Conservation (phyloP, 2,329 filamentous ascomycete genomes). For the Periconia sp. region DNA sequence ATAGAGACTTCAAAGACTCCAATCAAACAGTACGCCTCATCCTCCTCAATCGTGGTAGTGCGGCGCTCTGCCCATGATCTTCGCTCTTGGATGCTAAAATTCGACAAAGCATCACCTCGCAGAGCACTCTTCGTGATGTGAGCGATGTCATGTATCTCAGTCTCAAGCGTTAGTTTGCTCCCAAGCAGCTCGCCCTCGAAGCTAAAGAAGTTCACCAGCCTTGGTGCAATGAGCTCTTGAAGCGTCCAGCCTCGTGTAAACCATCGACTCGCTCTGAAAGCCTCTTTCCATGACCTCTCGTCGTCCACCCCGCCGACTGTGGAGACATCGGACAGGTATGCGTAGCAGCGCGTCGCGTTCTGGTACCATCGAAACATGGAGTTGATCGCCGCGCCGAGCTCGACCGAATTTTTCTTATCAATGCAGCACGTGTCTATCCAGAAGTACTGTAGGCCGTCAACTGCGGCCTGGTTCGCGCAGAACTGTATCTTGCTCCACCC, state of each 20-base stretch:
- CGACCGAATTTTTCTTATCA: not conserved
- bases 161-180: not conserved
- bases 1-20: not conserved
- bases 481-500: slow-evolving; percentile 1
- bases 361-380: slow-evolving; percentile 6
- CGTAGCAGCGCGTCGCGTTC: slow-evolving; percentile 3
- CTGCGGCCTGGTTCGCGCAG: slow-evolving; percentile 1
- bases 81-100: not conserved
- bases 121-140: not conserved
- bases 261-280: slow-evolving; percentile 1
- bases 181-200: not conserved
- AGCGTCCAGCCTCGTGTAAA: no score
- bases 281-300: not conserved
- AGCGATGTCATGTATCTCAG: not conserved
- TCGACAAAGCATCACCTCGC: not conserved
- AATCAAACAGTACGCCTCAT: not conserved
- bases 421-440: slow-evolving; percentile 4
- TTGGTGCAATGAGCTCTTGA: slow-evolving; percentile 1
- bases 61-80: not conserved
- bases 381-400: not conserved
- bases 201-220: not conserved
- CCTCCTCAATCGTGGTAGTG: not conserved
- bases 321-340: slow-evolving; percentile 3
- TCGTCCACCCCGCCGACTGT: not conserved
- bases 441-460: not conserved